Evolutionary conservation across 345 rosid genomes (phyloP), one percentile per base, ranked within the genome.

Genomic region (Populus simonii): DNA sequence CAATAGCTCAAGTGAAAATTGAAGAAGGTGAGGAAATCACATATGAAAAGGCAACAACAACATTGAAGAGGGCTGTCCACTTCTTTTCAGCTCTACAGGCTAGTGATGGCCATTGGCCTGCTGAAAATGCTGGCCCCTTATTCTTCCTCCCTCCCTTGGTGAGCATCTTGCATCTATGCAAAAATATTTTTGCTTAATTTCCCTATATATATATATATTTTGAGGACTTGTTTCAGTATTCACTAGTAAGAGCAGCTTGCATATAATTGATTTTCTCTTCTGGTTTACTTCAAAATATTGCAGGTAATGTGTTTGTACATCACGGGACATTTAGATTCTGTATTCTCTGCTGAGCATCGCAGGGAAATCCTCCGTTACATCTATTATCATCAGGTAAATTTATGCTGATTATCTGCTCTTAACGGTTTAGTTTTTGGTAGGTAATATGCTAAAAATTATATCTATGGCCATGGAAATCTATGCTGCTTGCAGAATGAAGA

Each of bases 81-180:
- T 75, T 75, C 72, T 80, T 80, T 39, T 75, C 75, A 43, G 76
- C 83, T 1, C 72, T 80, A 1, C 83, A 81, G 45, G 80, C 83
- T 9, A 72, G 53, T 11, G 83, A 81, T 18, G 83, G 83, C 7
- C 83, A 75, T 67, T 80, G 83, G 83, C 79, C 75, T 11, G 83
- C 79, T 12, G 83, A 80, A 63, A 75, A 51, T 76, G 75, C 79
- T 27, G 79, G 83, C 4, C 75, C 75, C 22, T 71, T 74, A 72
- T 80, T 80, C 76, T 80, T 61, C 35, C 75, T 68, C 23, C 82
- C 82, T 5, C 82, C 78, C 8, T 36, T 74, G 29, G 81, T 73
- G 33, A 39, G 61, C 17, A n/a, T 55, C 17, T 6, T 31, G 33
- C 33, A 31, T 31, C 33, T 31, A 31, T 31, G 2, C 33, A 31